Percentiles rank a stretch among this genome's conserved stretches.
Conservation (phyloP, 1,284 basidiomycete species). For the Microbotryum lychnidis-dioicae region DNA sequence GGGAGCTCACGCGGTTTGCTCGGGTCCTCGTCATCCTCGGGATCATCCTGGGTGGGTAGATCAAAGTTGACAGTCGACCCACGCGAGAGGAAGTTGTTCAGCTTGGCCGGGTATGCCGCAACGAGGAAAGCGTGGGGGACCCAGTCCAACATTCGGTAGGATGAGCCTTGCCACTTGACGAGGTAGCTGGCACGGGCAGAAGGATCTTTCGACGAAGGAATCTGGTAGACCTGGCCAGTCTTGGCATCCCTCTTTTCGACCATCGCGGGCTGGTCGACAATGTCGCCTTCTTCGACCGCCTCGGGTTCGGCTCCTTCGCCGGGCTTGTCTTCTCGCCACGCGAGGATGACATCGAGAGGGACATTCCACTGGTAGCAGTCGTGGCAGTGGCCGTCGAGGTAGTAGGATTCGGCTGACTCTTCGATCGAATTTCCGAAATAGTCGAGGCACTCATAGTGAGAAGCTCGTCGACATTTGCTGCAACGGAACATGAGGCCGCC, state of each 20-base stretch:
- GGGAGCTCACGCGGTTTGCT: neutral
- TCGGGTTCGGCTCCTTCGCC: constrained; percentile 2
- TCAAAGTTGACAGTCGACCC: constrained; percentile 54
- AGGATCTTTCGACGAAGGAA: constrained; percentile 58
- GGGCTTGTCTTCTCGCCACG: constrained; percentile 50
- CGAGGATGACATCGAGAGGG: constrained; percentile 74
- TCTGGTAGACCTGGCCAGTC: constrained; percentile 42
- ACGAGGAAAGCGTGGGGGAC: constrained; percentile 83
- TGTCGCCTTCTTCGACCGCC: constrained; percentile 14
- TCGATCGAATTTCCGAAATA: constrained; percentile 8
- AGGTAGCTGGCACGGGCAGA: constrained; percentile 49
- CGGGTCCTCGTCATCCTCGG: constrained; percentile 17
- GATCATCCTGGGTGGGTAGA: constrained; percentile 14
- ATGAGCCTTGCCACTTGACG: constrained; percentile 23
- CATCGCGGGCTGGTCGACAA: constrained; percentile 7
- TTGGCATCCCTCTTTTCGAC: constrained; percentile 53
- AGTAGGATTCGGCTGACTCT: constrained; percentile 9
- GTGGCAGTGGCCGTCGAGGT: constrained; percentile 60
- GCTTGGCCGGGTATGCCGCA: constrained; percentile 52
- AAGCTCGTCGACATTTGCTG: constrained; percentile 27
- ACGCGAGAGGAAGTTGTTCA: constrained; percentile 64
- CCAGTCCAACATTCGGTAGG: constrained; percentile 50
- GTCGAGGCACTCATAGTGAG: constrained; percentile 32
- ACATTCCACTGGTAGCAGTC: constrained; percentile 69
- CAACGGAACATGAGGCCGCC: constrained; percentile 25